These are phyloP conservation scores for Lactuca sativa DNA, from an alignment of 129 eudicot species.

Conservation along the genomic window DNA sequence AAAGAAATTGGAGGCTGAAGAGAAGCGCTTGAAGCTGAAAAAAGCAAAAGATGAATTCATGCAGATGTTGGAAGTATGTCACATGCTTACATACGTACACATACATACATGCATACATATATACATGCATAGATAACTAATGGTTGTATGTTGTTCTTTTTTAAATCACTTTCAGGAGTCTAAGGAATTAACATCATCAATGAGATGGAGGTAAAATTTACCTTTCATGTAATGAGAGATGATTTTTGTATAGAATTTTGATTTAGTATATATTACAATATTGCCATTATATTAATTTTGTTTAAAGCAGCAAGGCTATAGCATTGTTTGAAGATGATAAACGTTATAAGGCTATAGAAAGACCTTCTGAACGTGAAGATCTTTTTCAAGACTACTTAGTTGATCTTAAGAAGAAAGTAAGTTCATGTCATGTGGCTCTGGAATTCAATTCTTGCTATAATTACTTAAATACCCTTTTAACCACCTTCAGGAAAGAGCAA, in stretches of 20 bases:
- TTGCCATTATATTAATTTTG: neutral
- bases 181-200: constrained; percentile 85
- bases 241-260: neutral
- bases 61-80: constrained; percentile 89
- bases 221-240: neutral
- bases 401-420: constrained; percentile 91
- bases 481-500: constrained; percentile 69
- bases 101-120: neutral
- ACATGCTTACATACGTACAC: neutral
- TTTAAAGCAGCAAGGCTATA: constrained; percentile 69
- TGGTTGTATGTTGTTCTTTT: constrained; percentile 3
- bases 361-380: constrained; percentile 87
- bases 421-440: neutral
- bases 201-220: constrained; percentile 75
- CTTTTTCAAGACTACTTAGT: constrained; percentile 78
- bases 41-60: constrained; percentile 92
- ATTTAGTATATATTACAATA: constrained; percentile 1
- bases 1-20: constrained; percentile 89
- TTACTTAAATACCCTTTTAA: neutral
- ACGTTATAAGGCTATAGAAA: constrained; percentile 88
- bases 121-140: neutral
- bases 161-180: constrained; percentile 54
- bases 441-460: neutral
- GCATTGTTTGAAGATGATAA: constrained; percentile 91
- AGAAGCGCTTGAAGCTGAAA: constrained; percentile 81